Percentiles rank a stretch among this genome's conserved stretches.
Conservation (phyloP, 2,329 filamentous ascomycete species). For the Aspergillus viridinutans region DNA sequence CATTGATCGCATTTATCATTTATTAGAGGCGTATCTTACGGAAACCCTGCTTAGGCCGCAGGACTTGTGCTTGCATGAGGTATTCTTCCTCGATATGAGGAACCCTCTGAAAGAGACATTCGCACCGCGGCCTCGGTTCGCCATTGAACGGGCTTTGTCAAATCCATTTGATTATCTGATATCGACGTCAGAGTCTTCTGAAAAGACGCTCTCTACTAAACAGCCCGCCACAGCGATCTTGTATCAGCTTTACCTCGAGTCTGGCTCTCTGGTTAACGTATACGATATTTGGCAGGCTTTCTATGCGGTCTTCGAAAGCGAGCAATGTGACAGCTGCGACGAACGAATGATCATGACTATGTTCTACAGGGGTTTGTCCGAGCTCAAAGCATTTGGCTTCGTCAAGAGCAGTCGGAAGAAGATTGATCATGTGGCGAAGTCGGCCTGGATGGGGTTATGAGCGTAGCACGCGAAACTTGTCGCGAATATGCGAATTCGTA, state of each 20-base stretch:
- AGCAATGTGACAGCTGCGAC: slow-evolving; percentile 27
- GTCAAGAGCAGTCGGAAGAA: slow-evolving; percentile 88
- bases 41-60: slow-evolving; percentile 47
- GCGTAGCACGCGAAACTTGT: slow-evolving; percentile 13
- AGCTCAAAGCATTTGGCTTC: slow-evolving; percentile 80
- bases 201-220: slow-evolving; percentile 42
- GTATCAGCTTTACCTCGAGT: slow-evolving; percentile 61
- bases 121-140: slow-evolving; percentile 54
- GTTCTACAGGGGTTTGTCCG: slow-evolving; percentile 82
- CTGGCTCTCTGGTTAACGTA: slow-evolving; percentile 57
- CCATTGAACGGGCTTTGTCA: slow-evolving; percentile 57
- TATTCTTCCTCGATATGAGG: slow-evolving; percentile 55
- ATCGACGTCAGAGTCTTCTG: slow-evolving; percentile 40
- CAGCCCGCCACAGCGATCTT: slow-evolving; percentile 58
- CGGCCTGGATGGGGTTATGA: slow-evolving; percentile 65
- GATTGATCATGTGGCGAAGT: slow-evolving; percentile 84
- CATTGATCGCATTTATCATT: slow-evolving; percentile 44
- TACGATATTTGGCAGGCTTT: slow-evolving; percentile 61
- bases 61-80: slow-evolving; percentile 52
- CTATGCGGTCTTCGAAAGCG: slow-evolving; percentile 46
- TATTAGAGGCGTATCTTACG: slow-evolving; percentile 45
- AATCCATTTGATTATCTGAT: slow-evolving; percentile 59
- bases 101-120: slow-evolving; percentile 56
- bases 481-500: slow-evolving; percentile 1
- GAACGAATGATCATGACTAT: slow-evolving; percentile 54